Base-by-base conservation (phyloP, 331 rosid species). In the Telfairia occidentalis region DNA sequence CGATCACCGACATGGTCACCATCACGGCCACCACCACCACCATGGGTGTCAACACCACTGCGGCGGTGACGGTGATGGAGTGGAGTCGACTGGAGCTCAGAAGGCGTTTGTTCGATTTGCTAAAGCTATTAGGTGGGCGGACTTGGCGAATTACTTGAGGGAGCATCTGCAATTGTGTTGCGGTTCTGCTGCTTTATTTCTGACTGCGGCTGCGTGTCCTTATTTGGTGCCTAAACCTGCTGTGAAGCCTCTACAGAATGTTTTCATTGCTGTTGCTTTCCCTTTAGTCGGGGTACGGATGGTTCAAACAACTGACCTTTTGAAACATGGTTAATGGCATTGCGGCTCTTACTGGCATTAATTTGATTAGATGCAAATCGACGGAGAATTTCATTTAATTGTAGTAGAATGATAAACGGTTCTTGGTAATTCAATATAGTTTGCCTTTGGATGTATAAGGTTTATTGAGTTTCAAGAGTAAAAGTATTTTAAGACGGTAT, bases 101-200 rank as follows among this genome's bases (percentile, higher is more conserved):
- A 85, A 66, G 79, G 89, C 88, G 81, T 37, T 95, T 45, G 50
- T 91, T 58, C 75, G 79, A 49, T 88, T 95, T 79, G 96, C 98
- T 12, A 85, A 82, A 81, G 96, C 92, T 9, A 89, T 86, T 38
- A 84, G 83, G 74, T 90, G 99, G 99, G 82, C 82, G 50, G 89
- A 92, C 71, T 83, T 92, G 72, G 97, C 99, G 10, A 80, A 87
- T 78, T 84, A 81, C 75, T 77, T 91, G 21, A 80, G 96, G 80
- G 97, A 91, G 90, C 86, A 95, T 77, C 80, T 95, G 87, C 90
- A 91, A 9, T 84, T 95, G 53, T 95, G 99, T 71, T 87, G 91
- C 82, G 80, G 82, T 77, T 91, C 98, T 42, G 24, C 98, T 0
- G 90, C 88, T 34, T 75, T 95, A 21, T 86, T 95, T 30, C 87